These are phyloP conservation scores for Monosporascus ibericus DNA, from an alignment of 2,329 filamentous ascomycete species.

Conservation along the genomic window DNA sequence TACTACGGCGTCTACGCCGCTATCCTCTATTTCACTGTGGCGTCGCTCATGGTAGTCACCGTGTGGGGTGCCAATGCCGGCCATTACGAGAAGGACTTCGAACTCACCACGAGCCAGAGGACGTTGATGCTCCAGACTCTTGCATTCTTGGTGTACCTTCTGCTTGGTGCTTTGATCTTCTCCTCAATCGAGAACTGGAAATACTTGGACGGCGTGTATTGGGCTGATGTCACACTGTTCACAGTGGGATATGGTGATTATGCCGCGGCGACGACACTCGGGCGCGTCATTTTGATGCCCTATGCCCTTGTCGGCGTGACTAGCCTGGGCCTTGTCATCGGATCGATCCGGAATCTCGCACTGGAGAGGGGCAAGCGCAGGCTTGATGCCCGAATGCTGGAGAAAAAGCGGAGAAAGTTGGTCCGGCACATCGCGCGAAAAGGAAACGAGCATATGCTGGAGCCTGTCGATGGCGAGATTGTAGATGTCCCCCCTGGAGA, in stretches of 20 bases:
- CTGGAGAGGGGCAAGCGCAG: conserved; percentile 51
- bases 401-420: conserved; percentile 48
- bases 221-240: conserved; percentile 67
- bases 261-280: conserved; percentile 42
- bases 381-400: conserved; percentile 51
- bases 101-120: conserved; percentile 71
- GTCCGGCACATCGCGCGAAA: conserved; percentile 39
- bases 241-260: conserved; percentile 60
- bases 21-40: conserved; percentile 71
- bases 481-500: conserved; percentile 9
- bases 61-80: conserved; percentile 65
- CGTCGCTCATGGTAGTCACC: conserved; percentile 70
- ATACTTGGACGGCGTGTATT: conserved; percentile 74
- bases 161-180: conserved; percentile 72
- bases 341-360: conserved; percentile 64
- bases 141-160: conserved; percentile 74
- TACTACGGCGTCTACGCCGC: conserved; percentile 82
- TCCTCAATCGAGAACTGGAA: conserved; percentile 65
- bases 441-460: conserved; percentile 41
- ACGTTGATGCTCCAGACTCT: conserved; percentile 90
- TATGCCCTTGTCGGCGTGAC: conserved; percentile 80
- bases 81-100: conserved; percentile 74
- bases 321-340: conserved; percentile 76
- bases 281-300: conserved; percentile 70
- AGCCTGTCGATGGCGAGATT: conserved; percentile 35